These are phyloP conservation scores for Arthroderma uncinatum DNA, from an alignment of 2,329 filamentous ascomycete species.

Conservation along the genomic window DNA sequence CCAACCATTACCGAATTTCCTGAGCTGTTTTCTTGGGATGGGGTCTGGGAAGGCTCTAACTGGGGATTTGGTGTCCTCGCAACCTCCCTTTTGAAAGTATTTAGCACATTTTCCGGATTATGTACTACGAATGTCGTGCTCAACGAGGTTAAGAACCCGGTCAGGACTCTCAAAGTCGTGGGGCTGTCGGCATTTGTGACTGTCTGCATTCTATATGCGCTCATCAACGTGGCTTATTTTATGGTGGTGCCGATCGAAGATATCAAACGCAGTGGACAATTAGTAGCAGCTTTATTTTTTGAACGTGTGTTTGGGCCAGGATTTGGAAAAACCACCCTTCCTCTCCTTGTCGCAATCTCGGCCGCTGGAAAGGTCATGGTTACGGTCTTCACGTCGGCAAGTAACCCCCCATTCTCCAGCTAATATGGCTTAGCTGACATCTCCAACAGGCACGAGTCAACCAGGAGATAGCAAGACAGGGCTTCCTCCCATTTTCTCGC, in stretches of 20 bases:
- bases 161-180: conserved; percentile 53
- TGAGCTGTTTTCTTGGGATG: background rate
- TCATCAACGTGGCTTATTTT: conserved; percentile 55
- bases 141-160: conserved; percentile 58
- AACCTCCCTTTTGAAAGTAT: conserved; percentile 51
- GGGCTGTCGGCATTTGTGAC: conserved; percentile 50
- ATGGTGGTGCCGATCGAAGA: conserved; percentile 56
- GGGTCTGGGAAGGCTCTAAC: conserved; percentile 52
- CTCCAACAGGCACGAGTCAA: conserved; percentile 52
- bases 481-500: conserved; percentile 54
- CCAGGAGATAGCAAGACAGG: conserved; percentile 61
- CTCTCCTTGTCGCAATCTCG: conserved; percentile 55
- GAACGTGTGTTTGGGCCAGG: conserved; percentile 50
- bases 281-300: conserved; percentile 59
- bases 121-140: conserved; percentile 59
- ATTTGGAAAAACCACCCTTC: conserved; percentile 48
- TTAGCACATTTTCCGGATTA: conserved; percentile 53
- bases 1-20: background rate
- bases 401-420: conserved; percentile 13
- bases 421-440: conserved; percentile 6
- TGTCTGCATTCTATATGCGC: conserved; percentile 52
- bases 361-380: conserved; percentile 63
- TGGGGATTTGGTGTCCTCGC: conserved; percentile 60
- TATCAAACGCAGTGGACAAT: conserved; percentile 54
- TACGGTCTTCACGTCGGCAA: conserved; percentile 55